Conservation (phyloP, 495 filamentous ascomycete genomes). For the Tricharina praecox region DNA sequence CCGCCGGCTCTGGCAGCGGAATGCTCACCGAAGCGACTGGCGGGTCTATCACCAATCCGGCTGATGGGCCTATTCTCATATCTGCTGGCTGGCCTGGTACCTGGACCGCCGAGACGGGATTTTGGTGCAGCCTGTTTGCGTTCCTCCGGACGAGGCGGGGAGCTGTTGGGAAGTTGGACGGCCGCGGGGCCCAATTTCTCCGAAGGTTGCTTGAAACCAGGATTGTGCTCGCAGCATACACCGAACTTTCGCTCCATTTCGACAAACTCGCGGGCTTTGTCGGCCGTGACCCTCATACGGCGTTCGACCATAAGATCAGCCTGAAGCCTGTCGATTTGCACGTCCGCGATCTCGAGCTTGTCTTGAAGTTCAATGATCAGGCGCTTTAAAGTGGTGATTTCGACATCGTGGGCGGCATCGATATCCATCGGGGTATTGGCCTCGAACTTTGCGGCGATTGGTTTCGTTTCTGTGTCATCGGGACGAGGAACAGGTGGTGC, state of each 20-base stretch:
- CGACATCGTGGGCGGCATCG: not conserved
- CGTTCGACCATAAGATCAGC: conserved; percentile 14
- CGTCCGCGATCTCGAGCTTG: conserved; percentile 16
- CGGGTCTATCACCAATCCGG: conserved; percentile 7
- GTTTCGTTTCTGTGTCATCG: conserved; percentile 1
- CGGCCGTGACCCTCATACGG: conserved; percentile 17
- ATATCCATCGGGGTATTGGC: conserved; percentile 2
- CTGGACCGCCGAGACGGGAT: conserved; percentile 9
- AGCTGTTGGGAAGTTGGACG: conserved; percentile 14
- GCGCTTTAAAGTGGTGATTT: conserved; percentile 13
- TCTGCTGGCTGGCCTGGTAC: conserved; percentile 5
- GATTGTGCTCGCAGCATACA: conserved; percentile 20
- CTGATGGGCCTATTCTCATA: conserved; percentile 13
- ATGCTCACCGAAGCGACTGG: conserved; percentile 2
- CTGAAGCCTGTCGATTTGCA: conserved; percentile 16
- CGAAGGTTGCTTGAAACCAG: conserved; percentile 7
- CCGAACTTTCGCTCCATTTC: conserved; percentile 25
- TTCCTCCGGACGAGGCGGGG: conserved; percentile 2
- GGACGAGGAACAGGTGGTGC: conserved; percentile 15
- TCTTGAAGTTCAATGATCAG: conserved; percentile 18
- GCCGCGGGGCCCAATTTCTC: conserved; percentile 8
- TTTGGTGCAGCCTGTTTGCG: conserved; percentile 1
- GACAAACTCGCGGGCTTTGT: conserved; percentile 21
- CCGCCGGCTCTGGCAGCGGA: not conserved
- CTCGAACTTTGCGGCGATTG: conserved; percentile 9